Evolutionary conservation across 805 yeast genomes (phyloP), one percentile per base, ranked within the genome.

Genomic region (Starmera caribaea): DNA sequence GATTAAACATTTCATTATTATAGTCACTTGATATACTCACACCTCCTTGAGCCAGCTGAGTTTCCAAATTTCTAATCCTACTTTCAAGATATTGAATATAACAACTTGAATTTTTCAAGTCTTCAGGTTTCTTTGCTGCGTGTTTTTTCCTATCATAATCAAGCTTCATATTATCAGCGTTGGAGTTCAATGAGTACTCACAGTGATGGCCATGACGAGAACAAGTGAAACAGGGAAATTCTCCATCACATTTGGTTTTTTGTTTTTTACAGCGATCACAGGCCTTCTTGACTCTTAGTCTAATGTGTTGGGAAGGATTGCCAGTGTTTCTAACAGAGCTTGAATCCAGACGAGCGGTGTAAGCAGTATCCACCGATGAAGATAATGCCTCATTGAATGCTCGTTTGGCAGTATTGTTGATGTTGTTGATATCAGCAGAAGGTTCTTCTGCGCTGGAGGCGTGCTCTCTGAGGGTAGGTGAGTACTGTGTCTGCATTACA

Each of bases 171-270:
- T 15, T 32, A 12, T 13, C 11, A 16, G 34, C 13, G 12, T 16
- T 24, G 21, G 21, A 13, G 10, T 8, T 24, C 12, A 14, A 10
- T 16, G 34, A 32, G 28, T 42, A 46, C 10, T 30, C 37, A 37
- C 51, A 45, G 11, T 33, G 34, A 37, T 28, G 46, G 21, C 27
- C 35, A 35, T 30, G 50, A 42, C 13, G 41, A 17, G 39, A 42
- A 52, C 82, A 76, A 7, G 68, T 63, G 5, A 45, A 42, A 44
- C 82, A 76, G 9, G 81, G 81, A 34, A 45, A 46, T 13, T 63
- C 59, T 5, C 80, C 80, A 38, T 74, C 65, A 51, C 82, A 76
- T 47, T 76, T 76, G 42, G 73, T 71, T 53, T 76, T 75, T 43
- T 71, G 76, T 30, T 61, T 57, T 41, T 76, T 61, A 52, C 82